Evolutionary conservation across 192 early-diverging fungal species (phyloP).

Genomic region (Entrophospora sp.): DNA sequence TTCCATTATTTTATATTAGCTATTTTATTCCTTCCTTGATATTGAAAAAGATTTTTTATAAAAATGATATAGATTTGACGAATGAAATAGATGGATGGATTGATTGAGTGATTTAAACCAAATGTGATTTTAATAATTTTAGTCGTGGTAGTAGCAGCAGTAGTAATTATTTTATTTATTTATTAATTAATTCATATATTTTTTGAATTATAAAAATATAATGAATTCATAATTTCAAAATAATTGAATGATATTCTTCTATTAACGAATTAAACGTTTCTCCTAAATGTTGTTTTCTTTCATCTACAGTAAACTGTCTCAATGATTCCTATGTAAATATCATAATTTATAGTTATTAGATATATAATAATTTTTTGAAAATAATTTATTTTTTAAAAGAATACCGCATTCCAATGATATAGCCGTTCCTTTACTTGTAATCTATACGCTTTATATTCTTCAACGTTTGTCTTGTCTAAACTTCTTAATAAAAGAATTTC

Average conservation of each 20-base stretch:
- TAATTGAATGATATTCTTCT: constrained; percentile 64
- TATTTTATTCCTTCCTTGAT: no score
- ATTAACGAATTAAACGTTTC: constrained; percentile 67
- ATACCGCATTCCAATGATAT: constrained; percentile 67
- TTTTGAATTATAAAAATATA: no score
- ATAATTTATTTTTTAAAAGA: neutral
- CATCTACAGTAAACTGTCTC: constrained; percentile 48
- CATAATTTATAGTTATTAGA: neutral
- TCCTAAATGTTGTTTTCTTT: constrained; percentile 62
- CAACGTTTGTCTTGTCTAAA: constrained; percentile 45
- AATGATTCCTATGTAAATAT: constrained; percentile 48
- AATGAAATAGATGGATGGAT: no score
- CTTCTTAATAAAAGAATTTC: constrained; percentile 66
- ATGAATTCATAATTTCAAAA: constrained; percentile 24
- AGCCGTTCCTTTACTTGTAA: constrained; percentile 79
- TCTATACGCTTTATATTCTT: constrained; percentile 48
- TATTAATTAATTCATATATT: no score
- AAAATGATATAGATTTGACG: no score
- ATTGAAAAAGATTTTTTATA: no score
- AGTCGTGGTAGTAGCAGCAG: no score
- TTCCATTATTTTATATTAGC: no score
- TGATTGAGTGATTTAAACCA: no score
- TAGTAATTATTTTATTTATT: no score
- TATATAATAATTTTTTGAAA: constrained; percentile 2
- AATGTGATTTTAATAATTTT: no score